Base-by-base conservation (phyloP, 768 basidiomycete species). In the Suillus bovinus region DNA sequence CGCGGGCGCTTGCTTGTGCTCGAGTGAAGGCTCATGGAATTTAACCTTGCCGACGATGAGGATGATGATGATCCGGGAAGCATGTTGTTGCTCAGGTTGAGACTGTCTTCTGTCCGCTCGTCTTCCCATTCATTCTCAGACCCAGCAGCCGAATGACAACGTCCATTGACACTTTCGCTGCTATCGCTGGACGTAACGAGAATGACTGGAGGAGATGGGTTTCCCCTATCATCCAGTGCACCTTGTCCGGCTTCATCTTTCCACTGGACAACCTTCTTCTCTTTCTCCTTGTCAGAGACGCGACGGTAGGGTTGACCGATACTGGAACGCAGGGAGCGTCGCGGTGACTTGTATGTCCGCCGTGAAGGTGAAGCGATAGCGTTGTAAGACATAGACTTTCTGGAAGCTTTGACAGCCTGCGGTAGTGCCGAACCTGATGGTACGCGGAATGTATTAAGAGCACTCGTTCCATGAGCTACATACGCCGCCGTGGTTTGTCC, bases 41-140 rank as follows among this genome's bases (percentile, higher is more conserved):
- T 59, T n/a, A 50, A 44, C 60, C 69, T 67, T 17, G 71, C 72
- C 34, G 82, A 77, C 17, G 77, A 68, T 44, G 79, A 72, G 41
- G 79, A 72, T 16, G 80, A 78, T n/a, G 76, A 71, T 17, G 66
- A 22, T 10, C 56, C 63, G 46, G 66, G 61, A 59, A 63, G 59
- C 7, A 83, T 76, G 60, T 78, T 64, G 70, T 86, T 81, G 70
- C 81, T 86, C 63, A 87, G 61, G 66, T 80, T 84, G 67, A 90
- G 70, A 70, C 88, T 91, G 56, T 91, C 91, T 9, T 94, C 91
- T 1, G 89, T 91, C 76, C 84, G 90, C 70, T 93, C 91, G 70
- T 94, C 91, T 74, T 94, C 92, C 92, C 93, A 94, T 61, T 94
- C 92, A 72, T 89, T 92, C 67, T 93, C 91, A 6, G 90, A 91